Conservation (phyloP, 1,139 yeast genomes). For the Saccharomyces hybrid region DNA sequence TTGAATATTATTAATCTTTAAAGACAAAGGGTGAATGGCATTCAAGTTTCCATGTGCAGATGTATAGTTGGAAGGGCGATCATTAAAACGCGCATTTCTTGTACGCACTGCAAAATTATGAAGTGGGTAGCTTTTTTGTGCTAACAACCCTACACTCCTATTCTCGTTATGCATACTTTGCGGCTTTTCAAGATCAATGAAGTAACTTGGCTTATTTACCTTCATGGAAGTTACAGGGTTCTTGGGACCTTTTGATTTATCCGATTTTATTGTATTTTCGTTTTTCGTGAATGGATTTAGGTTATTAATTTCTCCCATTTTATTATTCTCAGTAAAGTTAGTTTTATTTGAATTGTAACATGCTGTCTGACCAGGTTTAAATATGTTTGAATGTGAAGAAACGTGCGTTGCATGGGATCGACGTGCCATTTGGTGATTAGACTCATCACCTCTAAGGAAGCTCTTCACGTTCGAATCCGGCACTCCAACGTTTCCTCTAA, state of each 20-base stretch:
- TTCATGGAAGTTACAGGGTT: not conserved
- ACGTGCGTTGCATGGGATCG: not conserved
- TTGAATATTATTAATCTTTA: not conserved
- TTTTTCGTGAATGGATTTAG: not conserved
- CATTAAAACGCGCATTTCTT: not conserved
- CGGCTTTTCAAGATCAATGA: not conserved
- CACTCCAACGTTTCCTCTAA: not conserved
- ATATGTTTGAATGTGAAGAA: not conserved
- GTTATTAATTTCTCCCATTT: not conserved
- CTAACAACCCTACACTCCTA: not conserved
- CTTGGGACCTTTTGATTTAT: not conserved
- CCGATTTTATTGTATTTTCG: not conserved
- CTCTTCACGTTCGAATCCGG: not conserved
- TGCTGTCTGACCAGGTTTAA: too few species aligned
- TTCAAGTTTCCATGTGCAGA: not conserved
- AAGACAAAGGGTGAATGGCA: not conserved
- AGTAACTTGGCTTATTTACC: not conserved
- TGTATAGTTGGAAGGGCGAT: not conserved
- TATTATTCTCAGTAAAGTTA: not conserved
- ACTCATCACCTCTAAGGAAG: not conserved
- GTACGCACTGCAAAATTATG: not conserved
- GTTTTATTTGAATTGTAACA: not conserved
- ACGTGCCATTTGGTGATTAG: not conserved
- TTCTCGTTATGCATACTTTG: not conserved
- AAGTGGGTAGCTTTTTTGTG: not conserved